Conservation (phyloP, 2,329 filamentous ascomycete species). For the Penicillium paneum region DNA sequence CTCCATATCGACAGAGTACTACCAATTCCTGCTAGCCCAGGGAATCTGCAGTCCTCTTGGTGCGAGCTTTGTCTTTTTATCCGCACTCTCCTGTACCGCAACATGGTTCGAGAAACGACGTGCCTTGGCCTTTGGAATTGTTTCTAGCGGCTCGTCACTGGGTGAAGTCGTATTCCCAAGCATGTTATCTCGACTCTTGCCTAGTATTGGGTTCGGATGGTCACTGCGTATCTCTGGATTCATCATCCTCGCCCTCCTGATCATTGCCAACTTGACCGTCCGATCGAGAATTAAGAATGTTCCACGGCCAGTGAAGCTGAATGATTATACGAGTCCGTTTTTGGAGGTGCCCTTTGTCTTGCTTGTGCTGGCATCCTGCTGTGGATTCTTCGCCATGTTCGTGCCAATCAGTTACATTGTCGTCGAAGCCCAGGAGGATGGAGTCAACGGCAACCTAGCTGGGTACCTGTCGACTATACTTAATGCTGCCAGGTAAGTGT, state of each 20-base stretch:
- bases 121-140: slow-evolving; percentile 53
- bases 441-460: slow-evolving; percentile 49
- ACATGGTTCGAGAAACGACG: slow-evolving; percentile 56
- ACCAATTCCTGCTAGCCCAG: slow-evolving; percentile 55
- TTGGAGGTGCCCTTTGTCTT: slow-evolving; percentile 47
- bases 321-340: slow-evolving; percentile 38
- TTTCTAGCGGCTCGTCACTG: slow-evolving; percentile 52
- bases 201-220: slow-evolving; percentile 54
- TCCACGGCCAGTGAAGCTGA: background rate
- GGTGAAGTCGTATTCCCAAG: slow-evolving; percentile 61
- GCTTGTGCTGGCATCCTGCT: slow-evolving; percentile 48
- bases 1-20: slow-evolving; percentile 51
- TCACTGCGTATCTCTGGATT: slow-evolving; percentile 56
- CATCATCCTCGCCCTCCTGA: slow-evolving; percentile 57
- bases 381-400: slow-evolving; percentile 61
- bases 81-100: slow-evolving; percentile 33
- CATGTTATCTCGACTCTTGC: slow-evolving; percentile 55
- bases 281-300: slow-evolving; percentile 42
- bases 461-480: slow-evolving; percentile 53
- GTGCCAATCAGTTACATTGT: slow-evolving; percentile 54
- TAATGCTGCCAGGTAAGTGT: slow-evolving; percentile 3
- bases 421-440: slow-evolving; percentile 45
- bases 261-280: slow-evolving; percentile 53
- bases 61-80: slow-evolving; percentile 49
- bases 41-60: slow-evolving; percentile 53